These are phyloP conservation scores for Ilex paraguariensis DNA, from an alignment of 305 asterid species.

Conservation along the genomic window DNA sequence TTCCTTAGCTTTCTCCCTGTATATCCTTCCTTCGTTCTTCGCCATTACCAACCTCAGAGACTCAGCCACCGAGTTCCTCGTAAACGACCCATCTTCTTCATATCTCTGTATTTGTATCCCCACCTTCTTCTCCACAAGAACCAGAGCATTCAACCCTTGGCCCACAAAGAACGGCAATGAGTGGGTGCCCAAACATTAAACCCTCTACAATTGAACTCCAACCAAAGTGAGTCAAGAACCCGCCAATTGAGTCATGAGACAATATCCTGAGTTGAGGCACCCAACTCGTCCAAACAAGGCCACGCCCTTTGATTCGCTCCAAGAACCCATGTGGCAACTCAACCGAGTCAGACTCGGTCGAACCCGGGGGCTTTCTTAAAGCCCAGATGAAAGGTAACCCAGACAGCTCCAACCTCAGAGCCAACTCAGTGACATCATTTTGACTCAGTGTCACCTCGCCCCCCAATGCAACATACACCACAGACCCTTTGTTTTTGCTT, in stretches of 20 bases:
- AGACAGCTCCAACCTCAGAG: slow-evolving; percentile 41
- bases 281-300: slow-evolving; percentile 46
- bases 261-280: slow-evolving; percentile 46
- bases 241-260: slow-evolving; percentile 46
- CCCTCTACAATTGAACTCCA: slow-evolving; percentile 29
- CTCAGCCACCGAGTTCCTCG: slow-evolving; percentile 30
- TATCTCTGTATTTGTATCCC: slow-evolving; percentile 39
- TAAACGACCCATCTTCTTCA: slow-evolving; percentile 43
- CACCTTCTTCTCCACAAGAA: slow-evolving; percentile 28
- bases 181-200: slow-evolving; percentile 24
- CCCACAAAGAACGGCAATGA: slow-evolving; percentile 44
- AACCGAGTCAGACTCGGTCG: neutral
- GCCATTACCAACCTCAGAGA: slow-evolving; percentile 36
- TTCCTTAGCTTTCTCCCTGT: neutral
- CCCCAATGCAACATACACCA: slow-evolving; percentile 36
- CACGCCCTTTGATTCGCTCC: slow-evolving; percentile 33
- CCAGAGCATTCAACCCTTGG: slow-evolving; percentile 44
- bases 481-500: slow-evolving; percentile 10
- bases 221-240: slow-evolving; percentile 49
- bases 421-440: slow-evolving; percentile 37
- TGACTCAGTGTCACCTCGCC: slow-evolving; percentile 28
- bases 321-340: slow-evolving; percentile 44
- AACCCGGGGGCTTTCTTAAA: slow-evolving; percentile 12
- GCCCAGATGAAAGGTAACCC: slow-evolving; percentile 46
- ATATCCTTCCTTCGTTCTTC: slow-evolving; percentile 14